Evolutionary conservation across 2,329 filamentous ascomycete species (phyloP).

Genomic region (Aureobasidium sp.): DNA sequence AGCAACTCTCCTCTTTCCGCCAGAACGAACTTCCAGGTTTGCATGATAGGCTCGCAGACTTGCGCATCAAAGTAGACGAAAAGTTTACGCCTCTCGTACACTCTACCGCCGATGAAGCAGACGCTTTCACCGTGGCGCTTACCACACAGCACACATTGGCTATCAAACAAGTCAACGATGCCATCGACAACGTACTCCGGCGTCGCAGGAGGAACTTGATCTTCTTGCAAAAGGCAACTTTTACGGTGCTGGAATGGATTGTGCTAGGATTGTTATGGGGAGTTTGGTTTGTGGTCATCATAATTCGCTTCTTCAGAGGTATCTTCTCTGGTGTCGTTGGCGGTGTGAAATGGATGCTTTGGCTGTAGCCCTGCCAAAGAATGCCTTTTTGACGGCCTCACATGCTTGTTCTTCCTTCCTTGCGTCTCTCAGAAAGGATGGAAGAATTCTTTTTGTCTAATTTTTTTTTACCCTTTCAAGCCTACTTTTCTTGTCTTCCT

Average conservation of each 20-base stretch:
- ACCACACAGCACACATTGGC: conserved; percentile 69
- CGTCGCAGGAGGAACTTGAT: conserved; percentile 67
- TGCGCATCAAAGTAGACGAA: conserved; percentile 42
- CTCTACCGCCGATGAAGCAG: conserved; percentile 67
- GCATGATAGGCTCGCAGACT: conserved; percentile 44
- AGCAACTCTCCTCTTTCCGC: conserved; percentile 20
- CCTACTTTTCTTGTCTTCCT: no score
- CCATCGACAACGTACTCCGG: conserved; percentile 61
- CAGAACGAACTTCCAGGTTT: conserved; percentile 39
- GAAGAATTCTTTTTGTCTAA: no score
- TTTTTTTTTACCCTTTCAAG: no score
- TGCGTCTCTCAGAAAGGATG: no score
- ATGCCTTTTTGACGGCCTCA: not conserved
- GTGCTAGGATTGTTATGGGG: conserved; percentile 90
- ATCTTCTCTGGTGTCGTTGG: conserved; percentile 53
- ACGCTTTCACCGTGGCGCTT: conserved; percentile 69
- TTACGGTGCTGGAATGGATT: conserved; percentile 78
- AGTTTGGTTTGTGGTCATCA: conserved; percentile 82
- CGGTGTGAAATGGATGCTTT: conserved; percentile 73
- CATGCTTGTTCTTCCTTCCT: no score
- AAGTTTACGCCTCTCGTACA: conserved; percentile 55
- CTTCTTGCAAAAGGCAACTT: conserved; percentile 69
- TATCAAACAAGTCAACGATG: conserved; percentile 73
- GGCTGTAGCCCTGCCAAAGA: conserved; percentile 44
- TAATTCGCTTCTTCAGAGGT: conserved; percentile 60